Base-by-base conservation (phyloP, 225 moss, liverwort and hornwort genomes). In the Sphagnum tenellum region DNA sequence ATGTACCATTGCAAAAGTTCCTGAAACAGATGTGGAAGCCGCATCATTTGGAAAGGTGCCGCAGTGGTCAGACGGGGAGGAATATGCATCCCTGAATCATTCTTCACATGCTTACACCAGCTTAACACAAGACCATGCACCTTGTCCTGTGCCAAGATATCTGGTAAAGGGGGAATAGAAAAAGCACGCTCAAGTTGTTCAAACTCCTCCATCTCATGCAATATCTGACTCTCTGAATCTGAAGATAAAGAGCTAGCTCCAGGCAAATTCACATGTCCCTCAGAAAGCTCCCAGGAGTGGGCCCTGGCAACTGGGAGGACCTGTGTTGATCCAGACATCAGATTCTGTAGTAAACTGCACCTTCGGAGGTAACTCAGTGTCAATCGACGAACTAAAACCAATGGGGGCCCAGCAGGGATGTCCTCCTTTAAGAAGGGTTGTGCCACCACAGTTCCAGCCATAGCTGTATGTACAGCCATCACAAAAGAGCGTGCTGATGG, bases 351-450 rank as follows among this genome's bases (percentile, higher is more conserved):
- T 12, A 94, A 78, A 68, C 71, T 81, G 72, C 94, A 94, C 55
- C 86, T 88, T 50, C 90, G 90, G 57, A 94, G 85, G 68, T 77
- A 90, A 56, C 90, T 88, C 46, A 94, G 77, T 64, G 94, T 94
- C 61, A 82, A 73, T 62, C 86, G 87, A 62, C 94, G 90, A 56
- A 90, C 75, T 0, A 82, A 67, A 66, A 66, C 58, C 63, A 90
- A 68, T 56, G 76, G 73, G 66, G 81, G 58, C 61, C 74, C 77
- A 46, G 74, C 65, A 66, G 78, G 71, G 48, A 76, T 60, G 65
- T 59, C 49, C 45, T 71, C 74, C 67, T 75, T 79, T 46, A 46
- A 56, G 63, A 66, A 67, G 62, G 79, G 63, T 61, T 69, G 66
- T 8, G 52, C 52, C 52, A 86, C 73, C 9, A 73, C 74, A 47